A percentile compares a stretch with the other conserved stretches of the same genome.
phyloP scores from a whole-genome alignment of 2,329 filamentous ascomycete species.

The Seiridium cupressi region DNA sequence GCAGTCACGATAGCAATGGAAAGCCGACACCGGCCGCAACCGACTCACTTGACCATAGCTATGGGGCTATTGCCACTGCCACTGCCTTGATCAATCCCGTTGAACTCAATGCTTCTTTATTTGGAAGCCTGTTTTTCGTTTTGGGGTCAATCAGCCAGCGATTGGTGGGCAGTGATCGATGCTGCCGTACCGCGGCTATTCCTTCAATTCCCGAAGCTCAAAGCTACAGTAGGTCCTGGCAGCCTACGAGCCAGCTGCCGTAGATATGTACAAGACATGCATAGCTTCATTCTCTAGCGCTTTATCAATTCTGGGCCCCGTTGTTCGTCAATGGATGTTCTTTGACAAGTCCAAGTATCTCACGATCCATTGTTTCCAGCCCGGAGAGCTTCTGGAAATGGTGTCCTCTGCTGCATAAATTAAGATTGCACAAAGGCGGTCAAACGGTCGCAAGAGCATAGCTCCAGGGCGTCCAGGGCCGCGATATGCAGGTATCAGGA shows the following conservation, averaged over 20 bases:
- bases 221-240: background rate
- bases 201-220: background rate
- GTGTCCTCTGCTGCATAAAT: background rate
- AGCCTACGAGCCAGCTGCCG: no score
- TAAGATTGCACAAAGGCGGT: conserved; percentile 24
- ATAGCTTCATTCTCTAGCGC: no score
- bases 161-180: background rate
- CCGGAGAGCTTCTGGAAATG: background rate
- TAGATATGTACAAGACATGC: no score
- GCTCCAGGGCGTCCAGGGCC: conserved; percentile 6
- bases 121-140: background rate
- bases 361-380: background rate
- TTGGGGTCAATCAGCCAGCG: background rate
- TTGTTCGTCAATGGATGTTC: no score
- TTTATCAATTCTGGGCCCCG: no score
- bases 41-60: background rate
- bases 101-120: background rate
- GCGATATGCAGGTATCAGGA: conserved; percentile 35
- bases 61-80: background rate
- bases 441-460: conserved; percentile 10
- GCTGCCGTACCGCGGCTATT: background rate
- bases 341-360: no score
- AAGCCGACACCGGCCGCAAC: background rate
- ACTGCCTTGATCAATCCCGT: background rate
- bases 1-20: background rate